Evolutionary conservation across 495 filamentous ascomycete genomes (phyloP), one percentile per base, ranked within the genome.

Genomic region (Astrothelium macrocarpum): DNA sequence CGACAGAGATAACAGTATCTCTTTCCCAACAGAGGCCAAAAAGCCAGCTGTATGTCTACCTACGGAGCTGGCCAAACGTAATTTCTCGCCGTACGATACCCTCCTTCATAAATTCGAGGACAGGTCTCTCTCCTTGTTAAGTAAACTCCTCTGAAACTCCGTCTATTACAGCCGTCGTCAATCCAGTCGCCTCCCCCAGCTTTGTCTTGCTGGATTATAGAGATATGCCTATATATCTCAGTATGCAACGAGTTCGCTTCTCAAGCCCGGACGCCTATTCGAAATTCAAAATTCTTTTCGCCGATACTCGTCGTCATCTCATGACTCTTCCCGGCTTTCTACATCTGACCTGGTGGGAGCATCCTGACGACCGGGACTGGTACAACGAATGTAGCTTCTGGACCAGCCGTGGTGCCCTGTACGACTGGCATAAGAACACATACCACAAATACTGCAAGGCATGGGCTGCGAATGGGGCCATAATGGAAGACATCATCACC

Each of bases 381-480:
- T 49, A 49, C 43, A 49, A 49, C 43, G 43, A 49, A 49, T 49
- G 43, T 49, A 49, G 43, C n/a, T 49, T 49, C 18, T 49, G 43
- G 43, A 49, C 43, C 43, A 49, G 43, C n/a, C 43, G 43, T 49
- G 43, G 43, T 20, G 43, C 43, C 18, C 43, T 49, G 3, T 49
- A 49, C 43, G 43, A 49, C 43, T 49, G 43, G 43, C 43, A 49
- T 18, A 49, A 49, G 43, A 49, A 49, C 18, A 49, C 43, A 18
- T 49, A 49, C 43, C 43, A 49, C 43, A 49, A 49, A 20, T 49
- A 49, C 43, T 49, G 43, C 43, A 49, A 49, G 43, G 43, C 43
- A 49, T 49, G 43, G 43, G 43, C 43, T 49, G 43, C 43, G 11
- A 49, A 49, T 20, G 43, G 43, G 9, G 43, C 43, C 43, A 49